Evolutionary conservation across 805 yeast genomes (phyloP), one percentile per base, ranked within the genome.

Genomic region (Hanseniaspora vineae): DNA sequence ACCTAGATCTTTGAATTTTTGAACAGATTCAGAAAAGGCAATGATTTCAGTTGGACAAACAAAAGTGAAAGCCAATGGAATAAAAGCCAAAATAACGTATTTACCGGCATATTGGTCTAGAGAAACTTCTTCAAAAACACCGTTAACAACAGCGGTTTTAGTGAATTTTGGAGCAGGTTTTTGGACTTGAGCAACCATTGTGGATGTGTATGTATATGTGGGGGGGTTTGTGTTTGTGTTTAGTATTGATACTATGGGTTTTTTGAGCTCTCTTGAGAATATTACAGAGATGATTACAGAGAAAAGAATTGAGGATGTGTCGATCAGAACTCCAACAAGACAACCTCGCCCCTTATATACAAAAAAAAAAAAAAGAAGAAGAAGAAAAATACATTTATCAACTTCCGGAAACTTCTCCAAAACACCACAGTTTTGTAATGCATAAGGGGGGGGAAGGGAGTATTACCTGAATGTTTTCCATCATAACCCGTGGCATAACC

Each of bases 41-140:
- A 92, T 81, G 76, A 92, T 89, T 77, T 92, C 97, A 58, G 98
- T 92, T 70, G 99, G 98, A 75, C 98, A 92, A 55, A 92, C 97
- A 60, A 92, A 92, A 52, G 99, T 92, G 89, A 92, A 92, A 46
- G 98, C 98, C 78, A 90, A 75, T 70, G 98, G 99, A 68, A 92
- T 83, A 76, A 92, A 92, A 54, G 94, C 97, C 64, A 92, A 77
- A 56, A 92, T 72, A 58, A 92, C 96, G 95, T 97, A 92, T 73
- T 92, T 86, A 66, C 98, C 98, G 75, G 82, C 82, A 85, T 82
- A 92, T 72, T 86, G 84, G 63, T 90, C 97, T 60, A 92, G 81
- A 52, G 95, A 76, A 60, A 92, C 77, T 65, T 92, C 97, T 76
- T 92, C 97, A 66, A 92, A 90, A 56, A 78, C 75, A 71, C 97